Evolutionary conservation across 805 yeast species (phyloP).

Genomic region (Yarrowia bubula): DNA sequence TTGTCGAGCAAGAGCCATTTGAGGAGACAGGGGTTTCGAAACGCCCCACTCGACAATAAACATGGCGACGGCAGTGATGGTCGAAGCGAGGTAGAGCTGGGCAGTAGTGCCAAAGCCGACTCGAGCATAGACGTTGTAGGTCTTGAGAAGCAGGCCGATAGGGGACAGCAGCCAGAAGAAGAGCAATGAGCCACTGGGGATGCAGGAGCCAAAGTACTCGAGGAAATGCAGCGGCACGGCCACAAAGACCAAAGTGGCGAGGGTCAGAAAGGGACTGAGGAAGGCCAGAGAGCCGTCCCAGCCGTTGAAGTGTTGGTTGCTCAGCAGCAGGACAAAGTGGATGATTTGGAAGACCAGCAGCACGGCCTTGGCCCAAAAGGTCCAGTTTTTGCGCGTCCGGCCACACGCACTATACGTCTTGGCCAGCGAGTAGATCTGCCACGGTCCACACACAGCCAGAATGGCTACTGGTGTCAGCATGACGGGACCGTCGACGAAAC

Average conservation of each 20-base stretch:
- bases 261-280: conserved; percentile 40
- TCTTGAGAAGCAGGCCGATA: conserved; percentile 47
- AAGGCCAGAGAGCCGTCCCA: conserved; percentile 32
- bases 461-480: conserved; percentile 37
- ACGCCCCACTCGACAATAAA: conserved; percentile 48
- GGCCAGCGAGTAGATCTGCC: conserved; percentile 34
- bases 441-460: conserved; percentile 36
- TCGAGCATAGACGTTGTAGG: conserved; percentile 30
- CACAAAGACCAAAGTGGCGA: conserved; percentile 46
- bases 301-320: conserved; percentile 28
- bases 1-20: conserved; percentile 40
- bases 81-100: conserved; percentile 31
- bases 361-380: conserved; percentile 31
- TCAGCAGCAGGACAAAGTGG: conserved; percentile 28
- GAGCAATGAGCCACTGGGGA: conserved; percentile 67
- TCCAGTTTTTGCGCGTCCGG: conserved; percentile 33
- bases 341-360: conserved; percentile 31
- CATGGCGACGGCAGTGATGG: conserved; percentile 42
- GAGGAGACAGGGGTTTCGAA: conserved; percentile 40
- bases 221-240: conserved; percentile 61
- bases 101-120: conserved; percentile 26
- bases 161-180: conserved; percentile 70
- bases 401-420: conserved; percentile 30
- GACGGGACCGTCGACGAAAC: conserved; percentile 43
- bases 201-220: conserved; percentile 64